Conservation (phyloP, 169 alveolate genomes). For the Eimeria praecox region DNA sequence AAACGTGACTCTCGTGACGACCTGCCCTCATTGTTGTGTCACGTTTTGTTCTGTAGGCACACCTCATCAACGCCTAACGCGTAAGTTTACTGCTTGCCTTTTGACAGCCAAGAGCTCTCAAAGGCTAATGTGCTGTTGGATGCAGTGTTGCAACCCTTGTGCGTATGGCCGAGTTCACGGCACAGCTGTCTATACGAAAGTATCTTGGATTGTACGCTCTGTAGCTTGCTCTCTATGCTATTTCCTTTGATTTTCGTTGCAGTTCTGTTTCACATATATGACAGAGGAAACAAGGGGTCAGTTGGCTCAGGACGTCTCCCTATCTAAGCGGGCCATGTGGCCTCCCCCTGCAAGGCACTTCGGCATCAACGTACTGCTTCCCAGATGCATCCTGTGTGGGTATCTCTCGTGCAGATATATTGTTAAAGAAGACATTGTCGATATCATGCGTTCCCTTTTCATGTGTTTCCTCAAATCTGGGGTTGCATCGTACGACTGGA, state of each 20-base stretch:
- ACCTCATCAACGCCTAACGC: slow-evolving; percentile 77
- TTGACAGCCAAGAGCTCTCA: background rate
- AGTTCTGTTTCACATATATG: slow-evolving; percentile 82
- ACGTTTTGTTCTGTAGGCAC: slow-evolving; percentile 63
- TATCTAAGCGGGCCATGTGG: background rate
- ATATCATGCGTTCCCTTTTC: slow-evolving; percentile 77
- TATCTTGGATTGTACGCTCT: background rate
- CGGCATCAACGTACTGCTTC: background rate
- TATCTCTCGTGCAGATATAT: slow-evolving; percentile 60
- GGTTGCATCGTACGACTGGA: slow-evolving; percentile 78
- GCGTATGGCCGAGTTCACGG: background rate
- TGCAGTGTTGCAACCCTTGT: background rate
- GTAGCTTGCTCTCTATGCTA: background rate
- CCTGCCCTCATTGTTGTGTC: background rate
- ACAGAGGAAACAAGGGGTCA: slow-evolving; percentile 82
- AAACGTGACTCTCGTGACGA: background rate
- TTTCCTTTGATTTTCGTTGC: slow-evolving; percentile 24
- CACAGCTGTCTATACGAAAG: background rate
- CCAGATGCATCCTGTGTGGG: background rate
- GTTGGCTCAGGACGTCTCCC: background rate
- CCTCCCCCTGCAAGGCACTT: background rate
- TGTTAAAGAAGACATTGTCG: slow-evolving; percentile 77
- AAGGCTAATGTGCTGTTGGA: background rate
- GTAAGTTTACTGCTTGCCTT: slow-evolving; percentile 3
- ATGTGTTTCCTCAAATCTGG: slow-evolving; percentile 80